Base-by-base conservation (phyloP, 345 rosid genomes). In the Brassica incana region DNA sequence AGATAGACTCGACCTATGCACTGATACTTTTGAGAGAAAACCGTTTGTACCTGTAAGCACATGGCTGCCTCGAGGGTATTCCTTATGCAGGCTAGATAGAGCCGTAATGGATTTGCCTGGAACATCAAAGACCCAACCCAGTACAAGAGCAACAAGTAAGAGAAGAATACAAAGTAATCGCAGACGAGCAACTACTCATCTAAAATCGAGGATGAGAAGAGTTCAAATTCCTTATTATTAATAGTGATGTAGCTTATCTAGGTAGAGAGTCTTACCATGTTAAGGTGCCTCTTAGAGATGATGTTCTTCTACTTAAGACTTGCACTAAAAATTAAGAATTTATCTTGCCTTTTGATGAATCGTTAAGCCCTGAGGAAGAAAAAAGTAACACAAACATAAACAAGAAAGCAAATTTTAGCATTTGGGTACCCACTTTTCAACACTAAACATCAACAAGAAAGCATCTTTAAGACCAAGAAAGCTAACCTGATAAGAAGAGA, bases 1-100 rank as follows among this genome's bases (percentile, higher is more conserved):
- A 81, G 45, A 75, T 32, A 8, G 58, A 63, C 56, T 54, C 20
- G 30, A 35, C 43, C 8, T 32, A 23, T 45, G 62, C n/a, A 8
- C 52, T 23, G 64, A 33, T 73, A 60, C 2, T 10, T 11, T 11
- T 33, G n/a, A 66, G 72, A 8, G 15, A 35, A 64, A 20, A 40
- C 1, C 1, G 40, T 63, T 5, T 67, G 35, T 56, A 91, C 98
- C 97, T 91, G 97, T 75, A 95, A 87, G 78, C 99, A 95, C 98
- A 95, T 83, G 74, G 97, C 90, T 61, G 97, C 99, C 78, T 95
- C 97, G 36, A 93, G 96, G 32, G 98, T 93, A 84, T 88, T 95
- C 82, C 91, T 83, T 63, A 93, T 90, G 84, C 99, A 95, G 25
- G 91, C 86, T 84, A 93, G 81, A 78, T 95, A 95, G 79, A 90